phyloP scores from a whole-genome alignment of 2,329 filamentous ascomycete genomes.

The Basipetospora sp. region DNA sequence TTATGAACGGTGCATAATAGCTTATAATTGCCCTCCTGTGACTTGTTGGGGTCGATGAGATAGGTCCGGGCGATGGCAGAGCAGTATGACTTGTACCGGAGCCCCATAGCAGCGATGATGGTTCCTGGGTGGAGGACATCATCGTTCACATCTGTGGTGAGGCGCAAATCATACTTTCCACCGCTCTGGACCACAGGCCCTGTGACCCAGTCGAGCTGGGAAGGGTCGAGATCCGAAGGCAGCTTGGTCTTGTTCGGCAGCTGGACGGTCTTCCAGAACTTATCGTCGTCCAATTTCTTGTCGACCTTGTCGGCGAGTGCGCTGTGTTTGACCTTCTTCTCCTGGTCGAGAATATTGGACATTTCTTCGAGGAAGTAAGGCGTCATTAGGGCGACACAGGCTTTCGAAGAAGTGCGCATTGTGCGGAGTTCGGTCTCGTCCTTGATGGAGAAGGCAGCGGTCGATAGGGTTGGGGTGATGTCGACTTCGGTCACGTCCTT shows the following conservation, averaged over 20 bases:
- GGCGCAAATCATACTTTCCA: constrained; percentile 82
- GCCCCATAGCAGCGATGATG: constrained; percentile 79
- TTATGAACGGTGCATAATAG: constrained; percentile 74
- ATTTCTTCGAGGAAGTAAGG: constrained; percentile 97
- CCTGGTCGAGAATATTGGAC: constrained; percentile 86
- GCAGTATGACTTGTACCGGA: constrained; percentile 92
- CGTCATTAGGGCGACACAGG: constrained; percentile 85
- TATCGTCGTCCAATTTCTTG: constrained; percentile 78
- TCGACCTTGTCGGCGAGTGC: constrained; percentile 75
- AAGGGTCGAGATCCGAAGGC: constrained; percentile 70
- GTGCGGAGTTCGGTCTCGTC: constrained; percentile 86
- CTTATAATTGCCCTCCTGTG: constrained; percentile 88
- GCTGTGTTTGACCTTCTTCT: constrained; percentile 92
- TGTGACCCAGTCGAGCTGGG: constrained; percentile 87
- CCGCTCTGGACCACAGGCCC: constrained; percentile 87
- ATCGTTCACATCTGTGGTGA: constrained; percentile 63
- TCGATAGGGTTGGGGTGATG: constrained; percentile 66
- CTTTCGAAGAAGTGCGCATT: constrained; percentile 86
- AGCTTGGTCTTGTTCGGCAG: constrained; percentile 59
- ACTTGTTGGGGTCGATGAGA: constrained; percentile 90
- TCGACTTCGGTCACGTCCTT: constrained; percentile 85
- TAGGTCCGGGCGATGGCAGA: constrained; percentile 87
- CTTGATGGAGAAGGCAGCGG: constrained; percentile 76
- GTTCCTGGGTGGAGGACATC: constrained; percentile 78
- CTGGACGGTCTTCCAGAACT: constrained; percentile 76